Evolutionary conservation across 2,329 filamentous ascomycete species (phyloP).

Genomic region (Penicillium sp.): DNA sequence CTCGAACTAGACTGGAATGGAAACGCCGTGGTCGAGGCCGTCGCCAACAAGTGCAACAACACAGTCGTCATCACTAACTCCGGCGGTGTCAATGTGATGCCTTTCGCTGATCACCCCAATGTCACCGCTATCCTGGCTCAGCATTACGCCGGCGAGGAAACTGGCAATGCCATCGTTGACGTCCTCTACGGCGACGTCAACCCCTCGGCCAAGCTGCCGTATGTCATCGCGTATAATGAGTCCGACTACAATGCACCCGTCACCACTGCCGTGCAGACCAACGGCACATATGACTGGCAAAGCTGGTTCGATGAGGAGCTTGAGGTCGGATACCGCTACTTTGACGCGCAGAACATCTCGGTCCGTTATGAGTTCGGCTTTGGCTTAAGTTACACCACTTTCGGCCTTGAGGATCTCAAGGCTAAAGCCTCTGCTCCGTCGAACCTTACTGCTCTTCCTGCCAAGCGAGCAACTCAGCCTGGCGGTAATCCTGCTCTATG

Average conservation of each 20-base stretch:
- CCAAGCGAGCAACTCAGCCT: neutral
- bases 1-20: conserved; percentile 48
- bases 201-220: conserved; percentile 53
- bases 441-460: conserved; percentile 3
- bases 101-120: conserved; percentile 61
- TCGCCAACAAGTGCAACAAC: conserved; percentile 58
- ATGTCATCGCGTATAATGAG: too few relatives aligned
- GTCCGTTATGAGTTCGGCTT: too few relatives aligned
- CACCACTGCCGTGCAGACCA: neutral
- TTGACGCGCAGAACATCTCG: conserved; percentile 36
- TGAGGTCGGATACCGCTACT: conserved; percentile 49
- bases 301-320: conserved; percentile 51
- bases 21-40: conserved; percentile 51
- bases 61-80: conserved; percentile 65
- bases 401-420: too few relatives aligned
- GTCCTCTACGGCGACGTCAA: conserved; percentile 79
- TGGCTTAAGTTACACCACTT: too few relatives aligned
- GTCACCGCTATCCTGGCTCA: conserved; percentile 71
- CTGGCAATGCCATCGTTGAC: conserved; percentile 74
- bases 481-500: neutral
- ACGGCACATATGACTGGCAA: conserved; percentile 9
- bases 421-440: neutral
- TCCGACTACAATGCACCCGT: too few relatives aligned
- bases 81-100: conserved; percentile 57
- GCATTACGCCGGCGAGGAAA: too few relatives aligned